Evolutionary conservation across 208 protist species (phyloP).

Genomic region (Leptomonas seymouri): DNA sequence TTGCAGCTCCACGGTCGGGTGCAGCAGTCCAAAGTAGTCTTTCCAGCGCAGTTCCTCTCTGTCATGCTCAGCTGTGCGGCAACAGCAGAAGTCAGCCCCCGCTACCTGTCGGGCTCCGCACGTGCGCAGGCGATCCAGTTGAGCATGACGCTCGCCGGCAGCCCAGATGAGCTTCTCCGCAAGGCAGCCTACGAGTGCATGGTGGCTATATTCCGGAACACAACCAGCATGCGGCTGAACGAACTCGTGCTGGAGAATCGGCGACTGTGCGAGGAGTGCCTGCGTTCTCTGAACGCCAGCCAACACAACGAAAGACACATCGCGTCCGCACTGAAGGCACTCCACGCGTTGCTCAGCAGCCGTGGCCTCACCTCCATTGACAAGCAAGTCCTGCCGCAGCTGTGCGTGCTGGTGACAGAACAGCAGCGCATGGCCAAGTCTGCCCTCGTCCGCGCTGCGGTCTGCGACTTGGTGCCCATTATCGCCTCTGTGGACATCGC

Average conservation of each 20-base stretch:
- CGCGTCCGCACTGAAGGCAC: conserved; percentile 69
- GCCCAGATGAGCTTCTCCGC: conserved; percentile 60
- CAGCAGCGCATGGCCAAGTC: conserved; percentile 86
- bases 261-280: conserved; percentile 78
- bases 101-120: conserved; percentile 65
- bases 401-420: conserved; percentile 87
- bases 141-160: conserved; percentile 70
- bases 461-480: conserved; percentile 89
- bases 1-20: conserved; percentile 80
- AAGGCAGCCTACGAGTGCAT: conserved; percentile 84
- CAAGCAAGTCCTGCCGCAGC: conserved; percentile 75
- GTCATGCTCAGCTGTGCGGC: conserved; percentile 73
- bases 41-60: conserved; percentile 75
- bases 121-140: conserved; percentile 77
- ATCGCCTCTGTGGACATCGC: conserved; percentile 83
- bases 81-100: conserved; percentile 76
- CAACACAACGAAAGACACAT: conserved; percentile 85
- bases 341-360: conserved; percentile 80
- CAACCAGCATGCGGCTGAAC: conserved; percentile 67
- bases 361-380: conserved; percentile 74
- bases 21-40: conserved; percentile 53
- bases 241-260: conserved; percentile 86
- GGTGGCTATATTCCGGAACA: conserved; percentile 77
- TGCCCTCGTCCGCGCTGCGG: conserved; percentile 62
- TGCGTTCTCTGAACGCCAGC: conserved; percentile 76